These are phyloP conservation scores for Neurospora sp. DNA, from an alignment of 495 filamentous ascomycete genomes.

Conservation along the genomic window DNA sequence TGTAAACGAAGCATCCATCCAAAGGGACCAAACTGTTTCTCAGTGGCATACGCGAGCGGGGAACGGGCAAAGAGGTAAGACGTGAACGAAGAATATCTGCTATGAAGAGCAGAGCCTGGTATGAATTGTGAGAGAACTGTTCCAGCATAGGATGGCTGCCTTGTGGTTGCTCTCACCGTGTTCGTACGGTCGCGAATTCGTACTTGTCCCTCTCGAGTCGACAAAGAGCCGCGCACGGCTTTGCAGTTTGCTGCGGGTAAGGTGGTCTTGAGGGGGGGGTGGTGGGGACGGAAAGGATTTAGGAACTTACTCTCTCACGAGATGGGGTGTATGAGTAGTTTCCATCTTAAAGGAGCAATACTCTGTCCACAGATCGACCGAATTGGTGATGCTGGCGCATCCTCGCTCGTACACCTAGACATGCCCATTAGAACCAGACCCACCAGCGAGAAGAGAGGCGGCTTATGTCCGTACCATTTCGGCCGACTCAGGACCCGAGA, in stretches of 20 bases:
- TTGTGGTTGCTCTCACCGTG: conserved; percentile 45
- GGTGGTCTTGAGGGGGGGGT: conserved; percentile 33
- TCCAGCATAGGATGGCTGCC: conserved; percentile 38
- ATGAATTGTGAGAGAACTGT: conserved; percentile 47
- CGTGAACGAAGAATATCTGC: conserved; percentile 30
- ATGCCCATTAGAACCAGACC: conserved; percentile 9
- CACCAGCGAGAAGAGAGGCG: neutral
- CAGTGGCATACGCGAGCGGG: conserved; percentile 30
- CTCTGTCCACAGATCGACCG: conserved; percentile 92
- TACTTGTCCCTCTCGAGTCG: conserved; percentile 13
- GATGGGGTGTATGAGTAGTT: conserved; percentile 84
- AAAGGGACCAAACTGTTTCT: conserved; percentile 37
- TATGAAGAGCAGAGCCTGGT: conserved; percentile 44
- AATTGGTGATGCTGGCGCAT: conserved; percentile 83
- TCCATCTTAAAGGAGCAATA: conserved; percentile 98
- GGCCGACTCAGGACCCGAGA: conserved; percentile 91
- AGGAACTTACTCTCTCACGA: conserved; percentile 98
- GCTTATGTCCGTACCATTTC: conserved; percentile 64
- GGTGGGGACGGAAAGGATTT: conserved; percentile 57
- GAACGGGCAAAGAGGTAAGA: conserved; percentile 34
- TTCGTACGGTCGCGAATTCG: conserved; percentile 22
- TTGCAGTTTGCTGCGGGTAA: conserved; percentile 29
- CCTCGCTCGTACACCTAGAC: conserved; percentile 86
- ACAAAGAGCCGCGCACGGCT: conserved; percentile 17
- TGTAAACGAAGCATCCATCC: conserved; percentile 41